Base-by-base conservation (phyloP, 164 flowering plant genomes). In the Magnolia changhungtana region DNA sequence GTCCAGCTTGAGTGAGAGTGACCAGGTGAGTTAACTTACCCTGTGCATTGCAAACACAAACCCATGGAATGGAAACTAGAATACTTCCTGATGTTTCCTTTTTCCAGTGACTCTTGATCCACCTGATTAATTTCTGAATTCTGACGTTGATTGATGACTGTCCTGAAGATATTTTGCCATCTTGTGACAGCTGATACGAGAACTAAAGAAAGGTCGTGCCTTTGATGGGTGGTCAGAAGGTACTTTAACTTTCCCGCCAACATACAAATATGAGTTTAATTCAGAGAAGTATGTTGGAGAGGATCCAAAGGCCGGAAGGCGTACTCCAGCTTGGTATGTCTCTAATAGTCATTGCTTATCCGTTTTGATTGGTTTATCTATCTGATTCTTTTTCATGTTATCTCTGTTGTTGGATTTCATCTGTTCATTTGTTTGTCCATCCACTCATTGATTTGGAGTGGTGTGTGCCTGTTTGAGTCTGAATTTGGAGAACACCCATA, bases 151-250 rank as follows among this genome's bases (percentile, higher is more conserved):
- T 71, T 50, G 64, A 29, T 68, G 50, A 27, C 13, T 20, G 63
- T 67, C 24, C 51, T 76, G 74, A 69, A 59, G 65, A 63, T 68
- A 49, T 52, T 67, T 50, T 49, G n/a, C 37, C 50, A 68, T 50
- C 8, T 51, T 59, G 45, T 77, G 75, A 78, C 86, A 96, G 99
- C 94, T 96, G 64, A 70, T 82, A 21, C 82, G 77, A 77, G 95
- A 96, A 82, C 84, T 94, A 13, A 88, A 67, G 74, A 90, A 88
- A 80, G 99, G 98, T 11, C 91, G 88, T 72, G 88, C 90, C 74
- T 96, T 94, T 85, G 93, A 90, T 82, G 99, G 99, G 80, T 96
- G 99, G 99, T 86, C 86, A 27, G 99, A 96, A 84, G 99, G 97
- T 50, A 29, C 76, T 49, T 71, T 94, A 71, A 84, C 82, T 78